A percentile compares a stretch with the other conserved stretches of the same genome.
These are phyloP conservation scores for Sonneratia alba DNA, from an alignment of 345 rosid species.

Conservation along the genomic window DNA sequence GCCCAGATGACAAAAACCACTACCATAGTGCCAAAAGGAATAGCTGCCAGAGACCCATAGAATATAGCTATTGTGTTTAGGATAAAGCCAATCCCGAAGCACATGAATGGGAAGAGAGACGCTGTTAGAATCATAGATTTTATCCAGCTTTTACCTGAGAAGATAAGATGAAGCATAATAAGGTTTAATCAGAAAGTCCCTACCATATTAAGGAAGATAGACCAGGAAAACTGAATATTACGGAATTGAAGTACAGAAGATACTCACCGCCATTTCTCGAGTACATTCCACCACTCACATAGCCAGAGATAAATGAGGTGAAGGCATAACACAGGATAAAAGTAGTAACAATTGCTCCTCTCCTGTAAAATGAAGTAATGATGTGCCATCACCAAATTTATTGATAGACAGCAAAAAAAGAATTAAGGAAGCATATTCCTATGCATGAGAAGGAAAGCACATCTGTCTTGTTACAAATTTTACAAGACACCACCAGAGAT, in stretches of 20 bases:
- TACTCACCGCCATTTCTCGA: slow-evolving; percentile 89
- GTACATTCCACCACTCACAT: slow-evolving; percentile 99
- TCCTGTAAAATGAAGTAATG: slow-evolving; percentile 41
- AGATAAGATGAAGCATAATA: neutral
- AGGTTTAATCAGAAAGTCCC: no score
- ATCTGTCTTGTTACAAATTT: neutral
- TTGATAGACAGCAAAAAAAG: neutral
- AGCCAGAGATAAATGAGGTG: slow-evolving; percentile 94
- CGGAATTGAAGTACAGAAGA: slow-evolving; percentile 3
- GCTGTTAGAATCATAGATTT: slow-evolving; percentile 94
- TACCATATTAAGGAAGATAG: neutral
- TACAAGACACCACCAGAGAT: neutral
- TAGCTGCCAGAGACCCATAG: slow-evolving; percentile 89
- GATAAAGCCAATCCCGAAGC: slow-evolving; percentile 82
- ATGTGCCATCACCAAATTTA: neutral
- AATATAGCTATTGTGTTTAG: slow-evolving; percentile 85
- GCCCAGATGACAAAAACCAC: slow-evolving; percentile 92
- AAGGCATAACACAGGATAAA: slow-evolving; percentile 94
- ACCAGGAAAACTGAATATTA: neutral
- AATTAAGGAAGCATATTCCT: neutral
- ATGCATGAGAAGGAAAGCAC: neutral
- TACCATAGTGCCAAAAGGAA: slow-evolving; percentile 93
- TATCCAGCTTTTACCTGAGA: slow-evolving; percentile 85
- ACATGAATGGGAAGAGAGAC: slow-evolving; percentile 82
- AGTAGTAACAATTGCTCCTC: slow-evolving; percentile 99